A percentile compares a stretch with the other conserved stretches of the same genome.
Evolutionary conservation across 2,329 filamentous ascomycete genomes (phyloP).

Genomic region (Colletotrichum sansevieriae): DNA sequence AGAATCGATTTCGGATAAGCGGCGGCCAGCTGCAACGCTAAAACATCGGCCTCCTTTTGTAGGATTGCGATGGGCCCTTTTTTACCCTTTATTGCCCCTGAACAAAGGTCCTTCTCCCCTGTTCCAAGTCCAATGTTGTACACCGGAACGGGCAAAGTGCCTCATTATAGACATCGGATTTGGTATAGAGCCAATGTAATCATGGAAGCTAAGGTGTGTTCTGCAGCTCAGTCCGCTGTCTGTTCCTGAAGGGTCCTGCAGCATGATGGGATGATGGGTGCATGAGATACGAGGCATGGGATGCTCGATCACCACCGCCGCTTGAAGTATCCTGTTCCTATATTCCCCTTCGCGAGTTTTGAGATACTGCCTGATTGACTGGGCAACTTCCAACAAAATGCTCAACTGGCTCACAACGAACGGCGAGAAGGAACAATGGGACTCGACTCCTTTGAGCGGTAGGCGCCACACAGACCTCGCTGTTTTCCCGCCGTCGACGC

Average conservation of each 20-base stretch:
- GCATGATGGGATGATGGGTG: conserved; percentile 22
- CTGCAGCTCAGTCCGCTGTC: conserved; percentile 1
- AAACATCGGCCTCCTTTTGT: conserved; percentile 11
- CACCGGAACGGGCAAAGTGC: conserved; percentile 16
- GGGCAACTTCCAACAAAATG: not conserved
- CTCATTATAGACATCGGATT: not conserved
- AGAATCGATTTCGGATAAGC: conserved; percentile 26
- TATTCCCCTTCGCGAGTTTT: not conserved
- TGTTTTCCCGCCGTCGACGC: conserved; percentile 27
- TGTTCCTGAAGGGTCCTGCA: not conserved
- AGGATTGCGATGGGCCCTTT: not conserved
- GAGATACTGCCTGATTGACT: not conserved
- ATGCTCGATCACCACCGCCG: not conserved
- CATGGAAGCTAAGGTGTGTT: not conserved
- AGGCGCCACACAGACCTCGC: conserved; percentile 30
- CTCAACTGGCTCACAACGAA: not conserved
- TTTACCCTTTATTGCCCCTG: conserved; percentile 27
- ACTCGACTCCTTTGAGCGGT: not conserved
- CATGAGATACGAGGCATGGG: not conserved
- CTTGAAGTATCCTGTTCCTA: not conserved
- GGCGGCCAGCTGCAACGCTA: not conserved
- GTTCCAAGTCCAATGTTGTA: not conserved
- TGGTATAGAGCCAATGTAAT: not conserved
- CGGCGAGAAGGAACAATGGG: not conserved
- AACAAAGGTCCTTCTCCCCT: conserved; percentile 2